Percentiles rank a stretch among this genome's conserved stretches.
Evolutionary conservation across 2,329 filamentous ascomycete species (phyloP).

Genomic region (Cladosporium velox): DNA sequence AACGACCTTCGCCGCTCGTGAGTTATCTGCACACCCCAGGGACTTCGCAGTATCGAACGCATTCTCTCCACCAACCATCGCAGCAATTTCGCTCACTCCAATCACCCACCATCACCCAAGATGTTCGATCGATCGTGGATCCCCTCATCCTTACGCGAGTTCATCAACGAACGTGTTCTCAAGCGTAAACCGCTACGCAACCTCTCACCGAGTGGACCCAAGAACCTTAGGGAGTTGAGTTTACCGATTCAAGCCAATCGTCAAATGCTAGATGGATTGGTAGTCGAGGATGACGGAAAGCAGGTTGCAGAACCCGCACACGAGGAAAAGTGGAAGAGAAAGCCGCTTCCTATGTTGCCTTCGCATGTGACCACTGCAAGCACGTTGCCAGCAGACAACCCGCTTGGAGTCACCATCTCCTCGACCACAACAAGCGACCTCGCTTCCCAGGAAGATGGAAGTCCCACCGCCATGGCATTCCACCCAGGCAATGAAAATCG

Average conservation of each 20-base stretch:
- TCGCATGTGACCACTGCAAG: neutral
- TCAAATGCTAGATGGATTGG: neutral
- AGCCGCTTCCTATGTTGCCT: neutral
- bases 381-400: neutral
- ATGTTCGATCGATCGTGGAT: neutral
- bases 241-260: neutral
- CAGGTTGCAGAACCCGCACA: neutral
- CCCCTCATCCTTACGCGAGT: neutral
- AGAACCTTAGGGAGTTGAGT: neutral
- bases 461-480: neutral
- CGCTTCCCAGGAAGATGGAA: neutral
- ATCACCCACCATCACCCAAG: neutral
- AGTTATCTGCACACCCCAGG: neutral
- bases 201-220: neutral
- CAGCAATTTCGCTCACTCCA: neutral
- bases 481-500: neutral
- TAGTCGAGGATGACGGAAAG: neutral
- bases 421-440: neutral
- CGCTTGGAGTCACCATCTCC: neutral
- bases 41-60: neutral
- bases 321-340: neutral
- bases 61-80: neutral
- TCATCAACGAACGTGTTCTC: neutral
- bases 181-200: neutral
- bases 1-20: neutral